Percentiles rank a stretch among this genome's conserved stretches.
Conservation (phyloP, 2,329 filamentous ascomycete species). For the Fusarium sp. region DNA sequence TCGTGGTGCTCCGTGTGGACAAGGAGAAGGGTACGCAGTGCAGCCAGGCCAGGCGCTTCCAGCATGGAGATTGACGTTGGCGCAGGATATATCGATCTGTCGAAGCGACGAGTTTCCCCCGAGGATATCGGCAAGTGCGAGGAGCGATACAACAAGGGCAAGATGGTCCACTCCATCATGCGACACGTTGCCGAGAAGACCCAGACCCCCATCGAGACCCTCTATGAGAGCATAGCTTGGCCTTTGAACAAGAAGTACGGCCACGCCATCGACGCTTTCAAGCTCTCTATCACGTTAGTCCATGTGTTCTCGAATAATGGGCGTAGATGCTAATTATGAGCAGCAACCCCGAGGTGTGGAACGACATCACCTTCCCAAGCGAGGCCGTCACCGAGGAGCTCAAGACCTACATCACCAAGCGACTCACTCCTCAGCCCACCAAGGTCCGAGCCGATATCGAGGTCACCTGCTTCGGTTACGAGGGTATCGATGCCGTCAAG, state of each 20-base stretch:
- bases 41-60: constrained; percentile 20
- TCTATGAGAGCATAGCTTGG: constrained; percentile 97
- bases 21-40: constrained; percentile 87
- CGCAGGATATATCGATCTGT: constrained; percentile 91
- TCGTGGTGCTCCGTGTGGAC: constrained; percentile 97
- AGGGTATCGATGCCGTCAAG: constrained; percentile 99
- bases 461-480: constrained; percentile 94
- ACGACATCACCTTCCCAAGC: constrained; percentile 89
- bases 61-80: constrained; percentile 39
- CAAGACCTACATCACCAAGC: constrained; percentile 95
- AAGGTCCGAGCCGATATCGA: constrained; percentile 99
- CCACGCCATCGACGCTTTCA: constrained; percentile 97
- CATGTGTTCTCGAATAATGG: not conserved
- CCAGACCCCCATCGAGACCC: constrained; percentile 88
- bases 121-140: constrained; percentile 99
- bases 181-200: constrained; percentile 98
- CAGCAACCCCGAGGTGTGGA: constrained; percentile 95
- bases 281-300: constrained; percentile 94
- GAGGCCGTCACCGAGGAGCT: constrained; percentile 89
- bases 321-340: constrained; percentile 23
- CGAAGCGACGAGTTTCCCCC: constrained; percentile 96
- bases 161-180: constrained; percentile 99
- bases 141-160: constrained; percentile 99
- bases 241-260: constrained; percentile 98
- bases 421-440: constrained; percentile 96